phyloP scores from a whole-genome alignment of 805 yeast species.

The Lachancea nothofagi region DNA sequence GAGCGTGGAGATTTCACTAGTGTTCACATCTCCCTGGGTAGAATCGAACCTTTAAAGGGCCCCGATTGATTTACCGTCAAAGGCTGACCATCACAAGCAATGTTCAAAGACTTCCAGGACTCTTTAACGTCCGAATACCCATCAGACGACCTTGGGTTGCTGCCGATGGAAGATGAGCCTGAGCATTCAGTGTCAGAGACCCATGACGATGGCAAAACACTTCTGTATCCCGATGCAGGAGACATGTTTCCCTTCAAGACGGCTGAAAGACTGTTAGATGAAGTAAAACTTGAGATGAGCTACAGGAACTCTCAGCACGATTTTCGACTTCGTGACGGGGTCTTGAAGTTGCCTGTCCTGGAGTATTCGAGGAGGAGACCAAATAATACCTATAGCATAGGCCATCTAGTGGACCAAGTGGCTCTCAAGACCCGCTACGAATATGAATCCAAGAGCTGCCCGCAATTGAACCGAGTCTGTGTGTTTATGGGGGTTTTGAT shows the following conservation, averaged over 20 bases:
- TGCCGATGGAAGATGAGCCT: neutral
- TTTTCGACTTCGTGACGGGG: slow-evolving; percentile 20
- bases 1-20: no score
- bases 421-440: slow-evolving; percentile 27
- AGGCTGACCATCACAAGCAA: no score
- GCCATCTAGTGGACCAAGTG: slow-evolving; percentile 29
- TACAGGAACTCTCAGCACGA: slow-evolving; percentile 21
- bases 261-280: slow-evolving; percentile 61
- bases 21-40: no score
- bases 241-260: slow-evolving; percentile 46
- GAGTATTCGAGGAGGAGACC: slow-evolving; percentile 29
- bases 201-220: slow-evolving; percentile 26
- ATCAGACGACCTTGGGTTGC: neutral
- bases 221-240: slow-evolving; percentile 22
- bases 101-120: slow-evolving; percentile 1
- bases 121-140: neutral
- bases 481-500: slow-evolving; percentile 29
- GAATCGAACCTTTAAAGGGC: no score
- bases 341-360: slow-evolving; percentile 28
- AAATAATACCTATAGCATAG: slow-evolving; percentile 21
- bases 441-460: slow-evolving; percentile 25
- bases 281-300: slow-evolving; percentile 43
- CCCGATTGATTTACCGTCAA: no score
- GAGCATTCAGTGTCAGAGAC: neutral
- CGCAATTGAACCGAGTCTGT: slow-evolving; percentile 27